Percentiles rank a stretch among this genome's conserved stretches.
These are phyloP conservation scores for Cladosporium sp. DNA, from an alignment of 2,329 filamentous ascomycete species.

Conservation along the genomic window DNA sequence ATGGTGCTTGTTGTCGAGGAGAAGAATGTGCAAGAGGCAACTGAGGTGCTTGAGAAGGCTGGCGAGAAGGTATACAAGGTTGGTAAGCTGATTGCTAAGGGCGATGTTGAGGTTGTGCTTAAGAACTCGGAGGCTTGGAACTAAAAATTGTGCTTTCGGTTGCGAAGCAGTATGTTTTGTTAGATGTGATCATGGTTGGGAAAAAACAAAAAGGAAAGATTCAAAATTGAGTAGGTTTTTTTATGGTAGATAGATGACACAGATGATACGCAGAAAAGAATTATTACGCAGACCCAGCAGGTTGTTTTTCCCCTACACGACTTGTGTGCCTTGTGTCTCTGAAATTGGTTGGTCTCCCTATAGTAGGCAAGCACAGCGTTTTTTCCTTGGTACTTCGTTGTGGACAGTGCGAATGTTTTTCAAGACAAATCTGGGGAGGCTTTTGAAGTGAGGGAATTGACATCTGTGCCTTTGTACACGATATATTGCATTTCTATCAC, in stretches of 20 bases:
- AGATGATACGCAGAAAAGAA: neutral
- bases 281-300: neutral
- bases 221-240: neutral
- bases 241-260: neutral
- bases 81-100: conserved; percentile 66
- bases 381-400: too few species aligned
- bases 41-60: conserved; percentile 59
- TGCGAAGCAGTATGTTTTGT: neutral
- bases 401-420: too few species aligned
- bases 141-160: conserved; percentile 18
- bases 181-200: neutral
- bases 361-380: too few species aligned
- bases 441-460: neutral
- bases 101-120: conserved; percentile 62
- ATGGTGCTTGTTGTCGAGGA: conserved; percentile 84
- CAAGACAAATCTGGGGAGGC: too few species aligned
- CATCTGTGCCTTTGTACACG: neutral
- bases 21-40: conserved; percentile 62
- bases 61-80: conserved; percentile 79
- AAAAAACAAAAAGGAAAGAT: neutral
- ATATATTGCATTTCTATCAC: neutral
- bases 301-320: neutral
- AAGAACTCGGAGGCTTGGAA: conserved; percentile 57
- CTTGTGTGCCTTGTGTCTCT: neutral
- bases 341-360: too few species aligned